Conservation (phyloP, 257 asterid species). For the Verbascum thapsus region DNA sequence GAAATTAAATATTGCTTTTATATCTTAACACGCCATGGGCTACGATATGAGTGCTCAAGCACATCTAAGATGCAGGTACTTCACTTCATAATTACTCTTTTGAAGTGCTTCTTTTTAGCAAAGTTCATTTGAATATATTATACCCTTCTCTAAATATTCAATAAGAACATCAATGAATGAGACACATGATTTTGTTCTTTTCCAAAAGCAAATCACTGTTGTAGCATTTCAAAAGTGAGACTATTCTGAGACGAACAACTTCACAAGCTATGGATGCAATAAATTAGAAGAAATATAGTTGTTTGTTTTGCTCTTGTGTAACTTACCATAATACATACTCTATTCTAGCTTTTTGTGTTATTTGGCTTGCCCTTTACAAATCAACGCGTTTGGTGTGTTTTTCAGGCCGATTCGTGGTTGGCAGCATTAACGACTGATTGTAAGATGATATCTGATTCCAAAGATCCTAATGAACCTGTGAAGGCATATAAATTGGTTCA, state of each 20-base stretch:
- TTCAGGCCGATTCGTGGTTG: slow-evolving; percentile 68
- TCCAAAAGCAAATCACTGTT: background rate
- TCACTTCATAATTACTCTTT: background rate
- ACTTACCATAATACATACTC: background rate
- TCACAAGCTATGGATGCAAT: background rate
- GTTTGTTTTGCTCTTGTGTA: background rate
- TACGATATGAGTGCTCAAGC: slow-evolving; percentile 72
- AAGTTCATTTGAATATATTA: background rate
- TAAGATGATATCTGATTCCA: slow-evolving; percentile 34
- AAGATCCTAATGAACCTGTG: slow-evolving; percentile 22
- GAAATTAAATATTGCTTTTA: slow-evolving; percentile 56
- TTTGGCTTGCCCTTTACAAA: background rate
- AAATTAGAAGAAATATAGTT: background rate
- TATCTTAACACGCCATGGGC: slow-evolving; percentile 61
- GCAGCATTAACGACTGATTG: slow-evolving; percentile 42
- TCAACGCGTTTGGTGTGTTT: background rate
- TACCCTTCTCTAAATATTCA: background rate
- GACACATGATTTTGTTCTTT: background rate
- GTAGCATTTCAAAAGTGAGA: background rate
- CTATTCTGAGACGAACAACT: background rate
- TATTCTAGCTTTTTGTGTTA: background rate
- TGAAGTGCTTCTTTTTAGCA: too few species aligned
- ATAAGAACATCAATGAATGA: background rate
- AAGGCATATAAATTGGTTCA: slow-evolving; percentile 12
- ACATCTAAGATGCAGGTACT: slow-evolving; percentile 56